phyloP scores from a whole-genome alignment of 495 filamentous ascomycete species.

The Neurospora sp. region DNA sequence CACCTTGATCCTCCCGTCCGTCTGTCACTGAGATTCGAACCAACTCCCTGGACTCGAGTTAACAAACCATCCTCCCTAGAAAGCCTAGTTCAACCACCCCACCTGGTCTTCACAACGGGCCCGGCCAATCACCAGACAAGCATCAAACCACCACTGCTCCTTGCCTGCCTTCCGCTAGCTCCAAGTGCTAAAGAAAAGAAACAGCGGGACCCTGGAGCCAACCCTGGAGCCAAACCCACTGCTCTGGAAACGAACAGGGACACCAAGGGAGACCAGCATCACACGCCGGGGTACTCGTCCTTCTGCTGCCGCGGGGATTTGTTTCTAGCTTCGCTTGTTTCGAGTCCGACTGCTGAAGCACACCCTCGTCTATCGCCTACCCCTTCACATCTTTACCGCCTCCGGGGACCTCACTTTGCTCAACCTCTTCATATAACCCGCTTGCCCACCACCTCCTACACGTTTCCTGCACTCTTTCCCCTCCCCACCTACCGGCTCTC shows the following conservation, averaged over 20 bases:
- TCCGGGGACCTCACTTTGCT: conserved; percentile 15
- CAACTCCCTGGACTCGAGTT: not conserved
- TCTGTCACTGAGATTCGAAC: not conserved
- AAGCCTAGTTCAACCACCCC: conserved; percentile 1
- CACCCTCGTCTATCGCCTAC: conserved; percentile 7
- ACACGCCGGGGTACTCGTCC: conserved; percentile 11
- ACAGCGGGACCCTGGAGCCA: conserved; percentile 8
- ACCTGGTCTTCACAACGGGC: conserved; percentile 14
- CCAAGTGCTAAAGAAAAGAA: conserved; percentile 1
- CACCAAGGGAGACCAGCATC: conserved; percentile 16
- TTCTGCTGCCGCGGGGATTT: conserved; percentile 12
- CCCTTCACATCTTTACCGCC: conserved; percentile 7
- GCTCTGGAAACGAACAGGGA: conserved; percentile 13
- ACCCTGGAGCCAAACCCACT: conserved; percentile 11
- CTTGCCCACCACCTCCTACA: conserved; percentile 23
- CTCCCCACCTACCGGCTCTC: conserved; percentile 27
- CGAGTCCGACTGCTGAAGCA: conserved; percentile 3
- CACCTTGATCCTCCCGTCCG: not conserved
- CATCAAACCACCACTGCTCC: not conserved
- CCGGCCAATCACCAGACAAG: conserved; percentile 11
- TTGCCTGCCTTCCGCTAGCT: conserved; percentile 5
- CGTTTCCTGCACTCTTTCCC: conserved; percentile 17
- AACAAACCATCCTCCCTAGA: not conserved
- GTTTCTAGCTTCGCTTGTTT: conserved; percentile 14
- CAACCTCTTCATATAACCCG: conserved; percentile 30